Base-by-base conservation (phyloP, 345 rosid species). In the Hibiscus syriacus region DNA sequence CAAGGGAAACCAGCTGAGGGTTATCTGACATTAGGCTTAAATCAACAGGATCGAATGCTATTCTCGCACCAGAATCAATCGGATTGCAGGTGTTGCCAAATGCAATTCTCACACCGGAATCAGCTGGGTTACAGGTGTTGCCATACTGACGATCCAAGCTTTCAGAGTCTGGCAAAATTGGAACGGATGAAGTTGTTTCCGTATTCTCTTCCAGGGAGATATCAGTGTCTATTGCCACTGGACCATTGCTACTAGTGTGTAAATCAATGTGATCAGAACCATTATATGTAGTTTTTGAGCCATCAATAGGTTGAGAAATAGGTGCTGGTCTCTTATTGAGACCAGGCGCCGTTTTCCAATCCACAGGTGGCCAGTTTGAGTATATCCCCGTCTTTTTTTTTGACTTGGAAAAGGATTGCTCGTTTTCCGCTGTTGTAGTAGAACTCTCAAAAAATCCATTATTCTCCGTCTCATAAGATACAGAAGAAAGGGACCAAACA, bases 331-430 rank as follows among this genome's bases (percentile, higher is more conserved):
- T 80, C 68, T 78, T 73, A 19, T 72, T 62, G 66, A 78, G 79
- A 74, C 72, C 86, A 14, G 88, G 87, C 17, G 86, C 85, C 54
- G 85, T 80, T 78, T 75, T 91, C 87, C 95, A 87, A 74, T 82
- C 87, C 23, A 64, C 79, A 29, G 92, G 92, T 46, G 92, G 92
- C 97, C 96, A 89, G 73, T 67, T 78, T 19, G 86, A 74, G 78
- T 58, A 71, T 68, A 52, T 68, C 66, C 80, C 84, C 27, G 71
- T 68, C 75, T 77, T 83, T 80, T 71, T 73, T 75, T 77, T 86
- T 71, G 79, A 76, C 38, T 69, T 74, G 1, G 43, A 70, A 27
- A 73, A 26, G 38, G 43, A 65, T 26, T 32, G 70, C 32, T 72
- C 79, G 20, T 73, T 65, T 22, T 19, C 56, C 50, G 48, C 58